Conservation (phyloP, 768 basidiomycete genomes). For the Hericium rajendrae region DNA sequence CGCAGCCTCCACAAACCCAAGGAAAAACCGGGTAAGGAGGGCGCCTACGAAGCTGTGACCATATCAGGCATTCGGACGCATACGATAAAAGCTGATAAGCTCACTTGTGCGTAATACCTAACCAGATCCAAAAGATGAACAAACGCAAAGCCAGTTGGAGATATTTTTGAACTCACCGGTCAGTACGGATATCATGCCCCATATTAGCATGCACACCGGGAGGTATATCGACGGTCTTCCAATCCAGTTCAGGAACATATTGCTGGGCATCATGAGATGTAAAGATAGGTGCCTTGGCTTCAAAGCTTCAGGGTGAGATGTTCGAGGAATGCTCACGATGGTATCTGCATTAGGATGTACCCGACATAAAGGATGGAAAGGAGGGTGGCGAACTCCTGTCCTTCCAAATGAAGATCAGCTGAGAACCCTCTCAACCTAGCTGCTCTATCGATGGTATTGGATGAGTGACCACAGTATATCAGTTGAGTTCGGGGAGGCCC, state of each 20-base stretch:
- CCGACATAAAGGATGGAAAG: constrained; percentile 62
- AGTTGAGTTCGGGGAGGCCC: no score
- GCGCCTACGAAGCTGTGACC: constrained; percentile 38
- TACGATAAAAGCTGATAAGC: neutral
- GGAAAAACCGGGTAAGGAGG: constrained; percentile 57
- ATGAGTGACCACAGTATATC: no score
- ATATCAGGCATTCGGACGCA: neutral
- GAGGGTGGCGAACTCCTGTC: constrained; percentile 55
- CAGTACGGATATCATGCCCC: constrained; percentile 45
- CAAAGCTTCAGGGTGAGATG: neutral
- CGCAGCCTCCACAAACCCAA: constrained; percentile 49
- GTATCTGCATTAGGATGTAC: constrained; percentile 74
- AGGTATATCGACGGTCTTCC: constrained; percentile 64
- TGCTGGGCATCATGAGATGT: constrained; percentile 30
- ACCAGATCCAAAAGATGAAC: no score
- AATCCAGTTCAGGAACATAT: constrained; percentile 59
- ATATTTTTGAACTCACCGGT: constrained; percentile 24
- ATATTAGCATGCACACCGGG: constrained; percentile 56
- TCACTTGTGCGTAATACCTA: neutral
- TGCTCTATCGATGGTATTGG: constrained; percentile 31
- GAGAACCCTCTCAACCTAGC: constrained; percentile 66
- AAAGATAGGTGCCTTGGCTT: neutral
- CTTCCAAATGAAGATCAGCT: constrained; percentile 52
- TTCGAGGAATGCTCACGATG: constrained; percentile 38
- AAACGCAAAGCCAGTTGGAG: neutral